These are phyloP conservation scores for Candida hungchunana DNA, from an alignment of 805 yeast species.

Conservation along the genomic window DNA sequence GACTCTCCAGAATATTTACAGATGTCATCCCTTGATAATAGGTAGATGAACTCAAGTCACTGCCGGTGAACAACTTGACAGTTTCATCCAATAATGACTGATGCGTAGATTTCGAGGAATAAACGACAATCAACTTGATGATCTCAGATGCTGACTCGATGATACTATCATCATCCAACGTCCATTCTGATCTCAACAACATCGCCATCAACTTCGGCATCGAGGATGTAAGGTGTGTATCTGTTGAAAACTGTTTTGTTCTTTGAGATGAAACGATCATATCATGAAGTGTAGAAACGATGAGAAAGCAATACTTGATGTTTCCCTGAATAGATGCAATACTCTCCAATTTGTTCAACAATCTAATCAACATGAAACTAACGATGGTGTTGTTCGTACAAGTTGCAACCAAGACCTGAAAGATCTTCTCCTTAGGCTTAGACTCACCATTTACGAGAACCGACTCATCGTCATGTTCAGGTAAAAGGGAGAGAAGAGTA, in stretches of 20 bases:
- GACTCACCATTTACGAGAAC: slow-evolving; percentile 23
- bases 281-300: slow-evolving; percentile 19
- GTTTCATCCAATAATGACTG: slow-evolving; percentile 40
- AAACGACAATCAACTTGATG: slow-evolving; percentile 32
- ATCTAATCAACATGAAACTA: slow-evolving; percentile 35
- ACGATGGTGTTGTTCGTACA: slow-evolving; percentile 32
- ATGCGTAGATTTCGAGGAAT: slow-evolving; percentile 33
- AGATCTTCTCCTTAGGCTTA: slow-evolving; percentile 25
- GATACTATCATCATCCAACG: slow-evolving; percentile 12
- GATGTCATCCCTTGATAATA: slow-evolving; percentile 9
- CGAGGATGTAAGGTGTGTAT: slow-evolving; percentile 15
- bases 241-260: slow-evolving; percentile 19
- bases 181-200: slow-evolving; percentile 8
- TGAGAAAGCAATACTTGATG: slow-evolving; percentile 14
- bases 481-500: slow-evolving; percentile 45
- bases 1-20: slow-evolving; percentile 23
- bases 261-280: slow-evolving; percentile 22
- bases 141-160: slow-evolving; percentile 30
- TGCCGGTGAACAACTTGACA: slow-evolving; percentile 32
- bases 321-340: slow-evolving; percentile 12
- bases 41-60: slow-evolving; percentile 9
- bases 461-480: slow-evolving; percentile 36
- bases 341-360: slow-evolving; percentile 30
- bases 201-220: slow-evolving; percentile 15
- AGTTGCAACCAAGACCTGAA: slow-evolving; percentile 23